phyloP scores from a whole-genome alignment of 2,329 filamentous ascomycete genomes.

The Cordyceps militaris region DNA sequence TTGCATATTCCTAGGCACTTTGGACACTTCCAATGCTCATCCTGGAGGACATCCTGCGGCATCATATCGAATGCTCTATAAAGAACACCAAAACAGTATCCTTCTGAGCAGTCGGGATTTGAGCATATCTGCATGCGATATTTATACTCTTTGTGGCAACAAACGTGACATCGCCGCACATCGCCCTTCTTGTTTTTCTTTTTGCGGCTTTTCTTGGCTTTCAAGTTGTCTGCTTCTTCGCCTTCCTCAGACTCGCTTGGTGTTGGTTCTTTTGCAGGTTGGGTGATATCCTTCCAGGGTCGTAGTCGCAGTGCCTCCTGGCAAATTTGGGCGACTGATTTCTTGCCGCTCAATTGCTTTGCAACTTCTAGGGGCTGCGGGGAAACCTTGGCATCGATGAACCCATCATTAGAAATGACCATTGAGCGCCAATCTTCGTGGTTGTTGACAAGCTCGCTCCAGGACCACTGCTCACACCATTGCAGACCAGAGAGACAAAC shows the following conservation, averaged over 20 bases:
- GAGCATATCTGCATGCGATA: conserved; percentile 84
- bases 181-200: conserved; percentile 48
- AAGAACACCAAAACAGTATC: conserved; percentile 89
- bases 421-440: conserved; percentile 79
- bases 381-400: conserved; percentile 56
- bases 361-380: conserved; percentile 67
- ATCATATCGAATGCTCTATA: conserved; percentile 88
- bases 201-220: conserved; percentile 54
- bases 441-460: conserved; percentile 67
- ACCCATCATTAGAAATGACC: conserved; percentile 67
- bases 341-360: conserved; percentile 59
- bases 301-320: conserved; percentile 76
- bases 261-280: conserved; percentile 43
- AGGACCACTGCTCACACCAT: conserved; percentile 92
- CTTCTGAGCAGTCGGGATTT: conserved; percentile 58
- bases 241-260: conserved; percentile 47
- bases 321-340: conserved; percentile 85
- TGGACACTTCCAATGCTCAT: conserved; percentile 80
- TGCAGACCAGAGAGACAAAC: conserved; percentile 75
- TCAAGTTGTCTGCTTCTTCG: conserved; percentile 55
- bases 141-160: conserved; percentile 67
- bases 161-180: conserved; percentile 68
- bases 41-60: conserved; percentile 74
- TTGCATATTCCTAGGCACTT: conserved; percentile 83
- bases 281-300: conserved; percentile 76